These are phyloP conservation scores for Phytophthora sansomeana DNA, from an alignment of 352 stramenopile genomes.

Conservation along the genomic window DNA sequence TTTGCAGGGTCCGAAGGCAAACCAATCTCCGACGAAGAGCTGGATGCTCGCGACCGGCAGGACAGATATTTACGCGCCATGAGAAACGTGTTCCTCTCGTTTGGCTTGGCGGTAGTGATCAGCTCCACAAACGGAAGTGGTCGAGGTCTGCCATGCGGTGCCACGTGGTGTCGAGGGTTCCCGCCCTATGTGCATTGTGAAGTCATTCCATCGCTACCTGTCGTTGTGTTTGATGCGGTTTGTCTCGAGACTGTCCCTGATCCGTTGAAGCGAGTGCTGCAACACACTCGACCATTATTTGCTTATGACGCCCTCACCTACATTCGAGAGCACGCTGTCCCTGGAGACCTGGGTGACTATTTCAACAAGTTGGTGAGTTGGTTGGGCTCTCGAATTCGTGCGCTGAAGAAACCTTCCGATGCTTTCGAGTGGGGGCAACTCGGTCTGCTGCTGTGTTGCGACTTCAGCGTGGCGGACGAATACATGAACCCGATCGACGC, in stretches of 20 bases:
- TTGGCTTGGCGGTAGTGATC: neutral
- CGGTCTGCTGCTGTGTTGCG: neutral
- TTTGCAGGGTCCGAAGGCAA: neutral
- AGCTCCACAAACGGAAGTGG: neutral
- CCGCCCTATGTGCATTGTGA: neutral
- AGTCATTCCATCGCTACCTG: slow-evolving; percentile 2
- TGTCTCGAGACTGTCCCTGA: neutral
- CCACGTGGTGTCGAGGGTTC: neutral
- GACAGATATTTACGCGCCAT: neutral
- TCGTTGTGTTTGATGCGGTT: neutral
- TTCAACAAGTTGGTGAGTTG: slow-evolving; percentile 3
- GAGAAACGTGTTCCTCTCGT: neutral
- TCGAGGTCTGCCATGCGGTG: neutral
- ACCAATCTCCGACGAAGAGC: neutral
- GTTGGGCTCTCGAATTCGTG: neutral
- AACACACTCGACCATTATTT: neutral
- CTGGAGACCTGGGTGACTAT: neutral
- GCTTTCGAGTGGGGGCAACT: neutral
- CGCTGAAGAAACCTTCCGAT: neutral
- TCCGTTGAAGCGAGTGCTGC: neutral
- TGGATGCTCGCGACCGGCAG: neutral
- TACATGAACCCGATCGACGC: neutral
- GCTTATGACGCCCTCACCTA: neutral
- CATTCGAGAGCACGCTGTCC: neutral
- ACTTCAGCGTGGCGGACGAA: neutral